A percentile compares a stretch with the other conserved stretches of the same genome.
These are phyloP conservation scores for Monotropa hypopitys DNA, from an alignment of 179 eudicot genomes.

Conservation along the genomic window DNA sequence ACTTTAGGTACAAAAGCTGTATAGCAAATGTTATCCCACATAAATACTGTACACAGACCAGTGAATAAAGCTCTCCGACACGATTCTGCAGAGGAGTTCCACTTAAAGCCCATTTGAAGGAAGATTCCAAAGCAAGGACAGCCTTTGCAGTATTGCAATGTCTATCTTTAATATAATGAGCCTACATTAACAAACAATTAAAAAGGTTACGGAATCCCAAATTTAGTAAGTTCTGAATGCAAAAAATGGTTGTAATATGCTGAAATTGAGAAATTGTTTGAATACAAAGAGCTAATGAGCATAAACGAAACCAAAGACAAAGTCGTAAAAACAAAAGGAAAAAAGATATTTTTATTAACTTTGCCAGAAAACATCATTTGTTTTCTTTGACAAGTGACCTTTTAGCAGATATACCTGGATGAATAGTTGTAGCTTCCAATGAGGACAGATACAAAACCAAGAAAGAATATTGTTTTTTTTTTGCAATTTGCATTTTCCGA, in stretches of 20 bases:
- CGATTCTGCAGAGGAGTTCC: conserved; percentile 99
- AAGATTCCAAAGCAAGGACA: conserved; percentile 68
- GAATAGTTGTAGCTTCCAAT: not conserved
- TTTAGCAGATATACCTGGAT: conserved; percentile 16
- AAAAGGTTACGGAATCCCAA: not conserved
- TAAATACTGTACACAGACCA: conserved; percentile 33
- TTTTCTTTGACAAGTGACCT: not conserved
- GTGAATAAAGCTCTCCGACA: conserved; percentile 92
- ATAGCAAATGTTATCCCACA: not conserved
- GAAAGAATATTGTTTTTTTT: not conserved
- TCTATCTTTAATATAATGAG: conserved; percentile 77
- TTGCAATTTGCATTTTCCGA: not conserved
- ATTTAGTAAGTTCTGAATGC: not conserved
- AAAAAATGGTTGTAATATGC: not conserved
- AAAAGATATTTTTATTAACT: not conserved
- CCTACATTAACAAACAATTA: conserved; percentile 24
- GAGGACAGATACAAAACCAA: not conserved
- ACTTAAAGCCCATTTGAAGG: conserved; percentile 94
- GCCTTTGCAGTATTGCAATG: conserved; percentile 87
- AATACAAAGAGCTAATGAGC: not conserved
- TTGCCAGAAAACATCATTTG: not conserved
- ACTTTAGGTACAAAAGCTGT: not conserved
- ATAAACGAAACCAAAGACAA: not conserved
- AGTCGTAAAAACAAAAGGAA: not conserved
- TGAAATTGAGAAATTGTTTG: not conserved